Percentiles rank a stretch among this genome's conserved stretches.
Conservation (phyloP, 306 rosid species). For the Prunus mume region DNA sequence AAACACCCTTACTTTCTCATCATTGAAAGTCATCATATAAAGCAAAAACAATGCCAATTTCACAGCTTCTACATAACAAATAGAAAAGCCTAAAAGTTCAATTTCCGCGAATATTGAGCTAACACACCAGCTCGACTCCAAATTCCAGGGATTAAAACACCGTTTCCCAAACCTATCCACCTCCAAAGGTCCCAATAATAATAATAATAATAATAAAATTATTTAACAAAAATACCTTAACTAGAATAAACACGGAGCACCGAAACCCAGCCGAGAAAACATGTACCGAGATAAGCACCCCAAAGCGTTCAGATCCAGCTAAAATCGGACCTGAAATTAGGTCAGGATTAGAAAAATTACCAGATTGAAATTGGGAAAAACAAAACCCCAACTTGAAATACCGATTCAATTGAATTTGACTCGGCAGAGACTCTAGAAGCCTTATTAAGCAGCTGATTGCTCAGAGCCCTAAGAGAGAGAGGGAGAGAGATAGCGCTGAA, state of each 20-base stretch:
- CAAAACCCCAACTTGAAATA: conserved; percentile 1
- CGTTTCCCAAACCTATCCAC: neutral
- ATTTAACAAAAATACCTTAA: no score
- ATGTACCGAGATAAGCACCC: neutral
- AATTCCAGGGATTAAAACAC: neutral
- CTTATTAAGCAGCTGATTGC: conserved; percentile 8
- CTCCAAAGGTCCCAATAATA: neutral
- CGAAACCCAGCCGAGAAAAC: neutral
- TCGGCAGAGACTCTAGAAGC: conserved; percentile 1
- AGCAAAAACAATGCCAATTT: neutral
- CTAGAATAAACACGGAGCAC: neutral
- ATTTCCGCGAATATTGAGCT: neutral
- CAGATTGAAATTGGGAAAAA: conserved; percentile 6
- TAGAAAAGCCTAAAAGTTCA: neutral
- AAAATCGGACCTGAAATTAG: conserved; percentile 1
- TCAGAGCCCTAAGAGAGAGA: neutral
- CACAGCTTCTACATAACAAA: neutral
- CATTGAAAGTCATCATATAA: neutral
- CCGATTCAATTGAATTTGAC: conserved; percentile 9
- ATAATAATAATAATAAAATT: neutral
- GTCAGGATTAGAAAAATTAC: conserved; percentile 5
- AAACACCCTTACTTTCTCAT: neutral
- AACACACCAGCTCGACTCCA: conserved; percentile 6
- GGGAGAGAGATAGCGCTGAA: neutral
- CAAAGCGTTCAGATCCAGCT: conserved; percentile 6